Base-by-base conservation (phyloP, 768 basidiomycete genomes). In the Pleurotus platypus region DNA sequence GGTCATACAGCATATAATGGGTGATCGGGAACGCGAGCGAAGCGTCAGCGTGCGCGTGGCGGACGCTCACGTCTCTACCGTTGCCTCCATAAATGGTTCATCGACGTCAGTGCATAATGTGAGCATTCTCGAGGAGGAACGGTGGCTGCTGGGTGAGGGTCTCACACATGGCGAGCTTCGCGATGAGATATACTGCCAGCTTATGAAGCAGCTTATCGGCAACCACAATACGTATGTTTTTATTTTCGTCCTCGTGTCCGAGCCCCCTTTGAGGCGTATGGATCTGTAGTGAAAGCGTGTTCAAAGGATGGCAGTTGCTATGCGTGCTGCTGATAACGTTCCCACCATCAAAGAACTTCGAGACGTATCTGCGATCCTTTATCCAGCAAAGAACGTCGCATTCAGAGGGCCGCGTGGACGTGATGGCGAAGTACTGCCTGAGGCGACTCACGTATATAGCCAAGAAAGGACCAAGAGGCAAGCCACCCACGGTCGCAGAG, bases 111-210 rank as follows among this genome's bases (percentile, higher is more conserved):
- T 85, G 15, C 63, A 68, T 59, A 59, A 63, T 42, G 63, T 71
- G 27, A 75, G 76, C 8, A 70, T 89, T 40, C 68, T 94, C 16
- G 92, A 94, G 64, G 93, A 95, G 68, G 89, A 94, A 60, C 78
- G 92, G 18, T 94, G 92, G 90, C 71, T 97, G 58, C 76, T 96
- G 8, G 78, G 83, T 46, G 86, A 91, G 65, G 94, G 91, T 2
- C 77, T 97, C 38, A 69, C 80, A 2, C 84, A 93, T 57, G 86
- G 88, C 9, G 93, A 96, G 71, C 75, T 97, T 63, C 75, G 94
- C 60, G 95, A 98, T 69, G 95, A 97, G 72, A 87, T 95, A 49
- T 98, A 92, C 63, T 94, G 92, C 65, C 95, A 97, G 63, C 62
- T 92, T 22, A 87, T 95, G 84, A 97, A 97, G 67, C 95, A 97